Base-by-base conservation (phyloP, 345 rosid species). In the Citrus australasica region DNA sequence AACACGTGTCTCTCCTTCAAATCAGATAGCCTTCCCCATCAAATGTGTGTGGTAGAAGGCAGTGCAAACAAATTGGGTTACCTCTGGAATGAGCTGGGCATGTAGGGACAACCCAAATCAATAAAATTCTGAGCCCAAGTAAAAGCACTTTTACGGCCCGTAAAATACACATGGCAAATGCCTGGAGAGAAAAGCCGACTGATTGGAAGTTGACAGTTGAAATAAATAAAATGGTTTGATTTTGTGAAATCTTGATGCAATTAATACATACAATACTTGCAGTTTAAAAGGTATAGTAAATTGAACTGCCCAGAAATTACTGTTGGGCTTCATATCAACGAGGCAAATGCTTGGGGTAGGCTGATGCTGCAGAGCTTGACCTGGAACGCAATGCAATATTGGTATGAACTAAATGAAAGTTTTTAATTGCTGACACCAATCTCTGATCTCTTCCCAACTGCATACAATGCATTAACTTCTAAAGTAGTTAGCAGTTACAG, bases 401-500 rank as follows among this genome's bases (percentile, higher is more conserved):
- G 79, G 78, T 37, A 27, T 28, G 76, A 37, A 81, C 68, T 64
- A 67, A 53, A 61, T 55, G 82, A 72, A 67, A 67, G 73, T 76
- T 30, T 61, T 79, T 78, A 73, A 80, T 80, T 79, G 46, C 55
- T 72, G 76, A 28, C 53, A 82, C 70, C 87, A 30, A 68, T 28
- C 21, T 6, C 67, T 16, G 74, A 79, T 75, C 78, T 75, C 72
- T n/a, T 56, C 81, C 80, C 79, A 74, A 55, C 78, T 25, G 42
- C 87, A 73, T 46, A 46, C 51, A 27, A 13, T 71, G 80, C 87
- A 84, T 79, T 84, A 78, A 86, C 86, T 61, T 76, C 80, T 21
- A 5, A 67, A 83, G 87, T 83, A 6, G 93, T 80, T 90, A 68
- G 87, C 77, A 69, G 91, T 80, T 85, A 71, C 48, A 60, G 53